Conservation (phyloP, 768 basidiomycete genomes). For the Psilocybe cubensis region DNA sequence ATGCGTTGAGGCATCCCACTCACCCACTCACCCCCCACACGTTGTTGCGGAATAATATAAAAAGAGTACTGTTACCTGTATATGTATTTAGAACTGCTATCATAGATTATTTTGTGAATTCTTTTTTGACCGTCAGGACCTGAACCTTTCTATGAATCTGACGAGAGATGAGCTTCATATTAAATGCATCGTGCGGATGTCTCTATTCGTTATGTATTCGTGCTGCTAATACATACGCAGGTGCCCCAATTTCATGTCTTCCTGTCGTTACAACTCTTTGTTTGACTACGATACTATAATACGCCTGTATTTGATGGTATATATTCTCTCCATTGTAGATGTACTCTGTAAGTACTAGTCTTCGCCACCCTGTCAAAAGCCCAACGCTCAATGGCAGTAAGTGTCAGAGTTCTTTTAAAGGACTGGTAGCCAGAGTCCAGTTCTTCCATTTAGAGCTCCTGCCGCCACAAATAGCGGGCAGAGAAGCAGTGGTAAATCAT, state of each 20-base stretch:
- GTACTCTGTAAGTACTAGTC: background rate
- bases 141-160: background rate
- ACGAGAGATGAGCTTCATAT: background rate
- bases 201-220: background rate
- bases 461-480: background rate
- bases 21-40: too few species aligned
- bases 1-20: constrained; percentile 3
- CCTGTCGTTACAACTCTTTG: too few species aligned
- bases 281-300: background rate
- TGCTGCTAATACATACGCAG: background rate
- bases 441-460: background rate
- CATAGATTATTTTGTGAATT: constrained; percentile 7
- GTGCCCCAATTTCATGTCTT: too few species aligned
- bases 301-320: too few species aligned
- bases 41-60: constrained; percentile 13
- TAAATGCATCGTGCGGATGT: background rate
- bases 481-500: background rate
- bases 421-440: background rate
- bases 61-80: constrained; percentile 8
- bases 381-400: constrained; percentile 6
- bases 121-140: background rate
- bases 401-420: background rate
- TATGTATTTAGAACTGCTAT: constrained; percentile 14
- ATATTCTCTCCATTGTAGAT: too few species aligned
- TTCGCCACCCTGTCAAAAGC: background rate